Conservation (phyloP, 1,284 basidiomycete genomes). For the Boletus semigastroideus region DNA sequence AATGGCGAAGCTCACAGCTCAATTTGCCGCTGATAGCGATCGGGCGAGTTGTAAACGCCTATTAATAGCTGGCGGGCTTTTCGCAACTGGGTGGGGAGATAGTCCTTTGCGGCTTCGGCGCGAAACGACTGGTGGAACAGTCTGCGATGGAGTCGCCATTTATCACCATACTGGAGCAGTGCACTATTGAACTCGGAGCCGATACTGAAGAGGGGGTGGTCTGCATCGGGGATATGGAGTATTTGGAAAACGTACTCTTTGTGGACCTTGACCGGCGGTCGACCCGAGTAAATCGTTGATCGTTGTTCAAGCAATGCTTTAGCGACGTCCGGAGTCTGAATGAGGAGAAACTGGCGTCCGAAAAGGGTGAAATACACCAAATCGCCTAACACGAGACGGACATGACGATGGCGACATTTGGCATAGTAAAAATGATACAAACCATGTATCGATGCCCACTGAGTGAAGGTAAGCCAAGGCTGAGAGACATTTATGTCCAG, state of each 20-base stretch:
- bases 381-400: conserved; percentile 17
- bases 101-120: conserved; percentile 25
- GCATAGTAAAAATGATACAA: conserved; percentile 5
- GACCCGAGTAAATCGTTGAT: conserved; percentile 35
- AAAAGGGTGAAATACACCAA: conserved; percentile 30
- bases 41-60: conserved; percentile 23
- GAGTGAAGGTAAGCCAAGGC: conserved; percentile 34
- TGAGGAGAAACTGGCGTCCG: conserved; percentile 26
- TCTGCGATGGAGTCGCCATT: conserved; percentile 34
- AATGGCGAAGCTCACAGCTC: conserved; percentile 27
- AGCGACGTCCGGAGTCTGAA: conserved; percentile 34
- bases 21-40: conserved; percentile 29
- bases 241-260: conserved; percentile 18
- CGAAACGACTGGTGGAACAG: conserved; percentile 35
- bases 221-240: background rate
- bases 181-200: conserved; percentile 34
- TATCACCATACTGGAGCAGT: conserved; percentile 30
- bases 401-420: conserved; percentile 2
- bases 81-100: conserved; percentile 30
- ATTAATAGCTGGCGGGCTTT: conserved; percentile 30
- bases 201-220: conserved; percentile 15
- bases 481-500: conserved; percentile 24
- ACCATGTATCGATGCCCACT: conserved; percentile 32
- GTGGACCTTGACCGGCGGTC: conserved; percentile 28
- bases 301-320: conserved; percentile 36